Conservation (phyloP, 768 basidiomycete species). For the Psilocybe azurescens region DNA sequence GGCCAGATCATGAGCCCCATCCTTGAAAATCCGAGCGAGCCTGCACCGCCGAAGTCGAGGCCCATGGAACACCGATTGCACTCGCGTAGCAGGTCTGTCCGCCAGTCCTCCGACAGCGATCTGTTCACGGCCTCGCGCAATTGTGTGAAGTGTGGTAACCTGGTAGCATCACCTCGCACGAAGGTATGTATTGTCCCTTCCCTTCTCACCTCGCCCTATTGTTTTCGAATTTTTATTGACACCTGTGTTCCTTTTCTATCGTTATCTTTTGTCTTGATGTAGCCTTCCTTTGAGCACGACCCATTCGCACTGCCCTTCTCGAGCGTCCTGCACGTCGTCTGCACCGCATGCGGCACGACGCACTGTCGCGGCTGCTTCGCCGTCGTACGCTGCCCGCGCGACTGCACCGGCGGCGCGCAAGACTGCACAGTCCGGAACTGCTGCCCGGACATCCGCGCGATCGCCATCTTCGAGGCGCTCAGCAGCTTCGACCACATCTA, state of each 20-base stretch:
- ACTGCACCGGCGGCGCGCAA: constrained; percentile 29
- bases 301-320: constrained; percentile 22
- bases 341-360: constrained; percentile 30
- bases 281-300: constrained; percentile 19
- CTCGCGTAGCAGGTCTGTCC: neutral
- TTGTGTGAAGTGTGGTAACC: constrained; percentile 32
- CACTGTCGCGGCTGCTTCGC: constrained; percentile 41
- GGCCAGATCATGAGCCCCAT: constrained; percentile 23
- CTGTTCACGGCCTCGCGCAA: constrained; percentile 28
- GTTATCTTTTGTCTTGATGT: neutral
- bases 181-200: constrained; percentile 22
- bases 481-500: constrained; percentile 36
- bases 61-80: neutral
- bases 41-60: neutral
- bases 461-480: constrained; percentile 39
- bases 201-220: neutral
- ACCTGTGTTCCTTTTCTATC: neutral
- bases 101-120: constrained; percentile 3
- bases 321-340: constrained; percentile 31
- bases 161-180: constrained; percentile 25
- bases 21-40: neutral
- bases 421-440: constrained; percentile 35
- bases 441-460: constrained; percentile 34
- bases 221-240: constrained; percentile 2
- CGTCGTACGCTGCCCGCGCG: constrained; percentile 21